These are phyloP conservation scores for Candida silvatica DNA, from an alignment of 805 yeast genomes.

Conservation along the genomic window DNA sequence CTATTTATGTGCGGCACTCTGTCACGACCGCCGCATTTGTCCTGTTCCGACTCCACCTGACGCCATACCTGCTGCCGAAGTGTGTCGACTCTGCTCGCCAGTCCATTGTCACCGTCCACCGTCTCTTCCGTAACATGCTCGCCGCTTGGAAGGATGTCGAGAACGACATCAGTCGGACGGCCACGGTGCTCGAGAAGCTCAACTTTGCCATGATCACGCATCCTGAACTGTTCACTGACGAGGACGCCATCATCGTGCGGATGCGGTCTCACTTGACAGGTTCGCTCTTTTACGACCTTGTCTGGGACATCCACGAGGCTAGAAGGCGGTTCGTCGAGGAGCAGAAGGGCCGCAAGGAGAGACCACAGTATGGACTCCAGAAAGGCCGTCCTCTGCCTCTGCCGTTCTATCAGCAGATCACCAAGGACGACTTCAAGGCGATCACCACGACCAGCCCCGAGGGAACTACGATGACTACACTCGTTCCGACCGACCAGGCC, in stretches of 20 bases:
- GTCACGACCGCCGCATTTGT: constrained; percentile 72
- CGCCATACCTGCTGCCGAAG: constrained; percentile 63
- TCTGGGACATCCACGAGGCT: constrained; percentile 94
- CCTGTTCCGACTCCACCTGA: constrained; percentile 71
- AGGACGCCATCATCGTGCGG: constrained; percentile 69
- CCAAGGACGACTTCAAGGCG: constrained; percentile 80
- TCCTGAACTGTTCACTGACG: constrained; percentile 70
- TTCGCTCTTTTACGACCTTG: constrained; percentile 82
- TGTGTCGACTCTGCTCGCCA: constrained; percentile 86
- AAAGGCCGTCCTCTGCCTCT: constrained; percentile 51
- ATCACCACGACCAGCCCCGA: constrained; percentile 82
- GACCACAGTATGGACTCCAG: constrained; percentile 4
- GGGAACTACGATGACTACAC: constrained; percentile 84
- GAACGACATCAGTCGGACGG: constrained; percentile 85
- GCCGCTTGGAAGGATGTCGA: constrained; percentile 89
- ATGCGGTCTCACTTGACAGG: constrained; percentile 93
- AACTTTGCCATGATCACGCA: constrained; percentile 81
- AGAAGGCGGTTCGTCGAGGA: constrained; percentile 54
- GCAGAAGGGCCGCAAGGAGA: constrained; percentile 19
- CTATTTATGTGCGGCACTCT: constrained; percentile 82
- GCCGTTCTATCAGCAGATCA: constrained; percentile 86
- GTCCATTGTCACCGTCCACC: constrained; percentile 86
- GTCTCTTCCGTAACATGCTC: constrained; percentile 77
- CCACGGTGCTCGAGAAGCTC: constrained; percentile 81
- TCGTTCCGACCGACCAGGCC: constrained; percentile 81